A percentile compares a stretch with the other conserved stretches of the same genome.
Conservation (phyloP, 1,139 yeast genomes). For the Nakaseomyces sp. region DNA sequence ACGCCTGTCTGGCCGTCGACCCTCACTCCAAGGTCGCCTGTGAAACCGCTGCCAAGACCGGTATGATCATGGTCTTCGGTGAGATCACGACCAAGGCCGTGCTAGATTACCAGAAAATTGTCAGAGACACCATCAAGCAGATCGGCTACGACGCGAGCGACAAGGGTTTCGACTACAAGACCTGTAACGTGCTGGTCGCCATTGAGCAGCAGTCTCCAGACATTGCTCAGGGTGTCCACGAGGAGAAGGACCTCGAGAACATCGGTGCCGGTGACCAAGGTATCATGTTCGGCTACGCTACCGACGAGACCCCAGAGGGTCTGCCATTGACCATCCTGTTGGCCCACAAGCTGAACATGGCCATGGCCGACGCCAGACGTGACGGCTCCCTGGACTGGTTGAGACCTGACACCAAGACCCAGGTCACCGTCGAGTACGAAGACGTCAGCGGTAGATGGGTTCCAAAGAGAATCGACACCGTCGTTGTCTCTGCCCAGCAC, state of each 20-base stretch:
- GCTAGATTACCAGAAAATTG: conserved; percentile 88
- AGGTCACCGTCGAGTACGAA: conserved; percentile 92
- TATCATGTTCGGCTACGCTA: conserved; percentile 98
- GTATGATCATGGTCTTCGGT: conserved; percentile 97
- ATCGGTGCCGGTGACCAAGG: conserved; percentile 99
- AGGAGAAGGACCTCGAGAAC: conserved; percentile 90
- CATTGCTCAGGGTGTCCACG: conserved; percentile 96
- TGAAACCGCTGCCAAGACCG: conserved; percentile 96
- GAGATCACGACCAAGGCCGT: conserved; percentile 94
- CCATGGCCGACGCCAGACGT: conserved; percentile 92
- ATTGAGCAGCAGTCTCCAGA: conserved; percentile 98
- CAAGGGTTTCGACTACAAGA: conserved; percentile 96
- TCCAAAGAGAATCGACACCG: conserved; percentile 91
- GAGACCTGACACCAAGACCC: conserved; percentile 99
- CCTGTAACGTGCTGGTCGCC: conserved; percentile 96
- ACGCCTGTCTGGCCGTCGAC: conserved; percentile 89
- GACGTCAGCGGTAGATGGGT: conserved; percentile 88
- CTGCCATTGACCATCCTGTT: conserved; percentile 86
- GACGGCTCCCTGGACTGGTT: conserved; percentile 87
- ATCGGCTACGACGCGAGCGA: conserved; percentile 93
- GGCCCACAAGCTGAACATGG: conserved; percentile 91
- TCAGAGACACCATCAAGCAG: conserved; percentile 95
- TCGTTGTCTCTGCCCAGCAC: conserved; percentile 94
- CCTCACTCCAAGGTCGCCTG: conserved; percentile 97
- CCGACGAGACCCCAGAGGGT: conserved; percentile 95